These are phyloP conservation scores for Tuctoria greenei DNA, from an alignment of 176 grass and related monocot species.

Conservation along the genomic window DNA sequence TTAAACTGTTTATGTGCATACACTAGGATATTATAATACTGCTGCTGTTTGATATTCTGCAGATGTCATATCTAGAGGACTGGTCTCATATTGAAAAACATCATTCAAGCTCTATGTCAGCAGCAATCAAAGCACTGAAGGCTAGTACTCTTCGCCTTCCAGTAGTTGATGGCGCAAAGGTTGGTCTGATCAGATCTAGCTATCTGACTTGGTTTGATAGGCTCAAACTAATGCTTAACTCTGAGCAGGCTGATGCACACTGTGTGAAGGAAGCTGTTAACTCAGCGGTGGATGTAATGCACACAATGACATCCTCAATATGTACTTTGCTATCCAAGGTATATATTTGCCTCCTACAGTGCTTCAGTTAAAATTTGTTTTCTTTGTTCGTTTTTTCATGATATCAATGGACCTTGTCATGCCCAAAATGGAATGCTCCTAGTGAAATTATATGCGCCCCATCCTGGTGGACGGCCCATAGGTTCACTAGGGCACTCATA, in stretches of 20 bases:
- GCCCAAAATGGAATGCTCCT: background rate
- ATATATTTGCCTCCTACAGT: slow-evolving; percentile 13
- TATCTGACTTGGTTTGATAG: slow-evolving; percentile 20
- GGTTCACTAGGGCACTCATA: background rate
- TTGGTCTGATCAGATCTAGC: slow-evolving; percentile 33
- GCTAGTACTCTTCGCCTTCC: slow-evolving; percentile 97
- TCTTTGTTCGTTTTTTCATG: slow-evolving; percentile 14
- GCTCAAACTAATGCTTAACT: slow-evolving; percentile 31
- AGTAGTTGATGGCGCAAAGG: slow-evolving; percentile 90
- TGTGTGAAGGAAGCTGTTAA: slow-evolving; percentile 81
- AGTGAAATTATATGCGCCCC: background rate
- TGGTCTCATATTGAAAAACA: slow-evolving; percentile 77
- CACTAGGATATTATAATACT: slow-evolving; percentile 12
- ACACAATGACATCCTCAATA: slow-evolving; percentile 76
- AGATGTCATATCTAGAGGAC: slow-evolving; percentile 79
- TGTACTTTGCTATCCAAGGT: slow-evolving; percentile 81
- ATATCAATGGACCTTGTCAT: slow-evolving; percentile 8
- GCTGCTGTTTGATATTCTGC: slow-evolving; percentile 40
- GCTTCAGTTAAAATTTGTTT: background rate
- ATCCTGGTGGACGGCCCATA: slow-evolving; percentile 6
- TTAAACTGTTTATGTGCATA: slow-evolving; percentile 15
- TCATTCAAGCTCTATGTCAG: slow-evolving; percentile 81
- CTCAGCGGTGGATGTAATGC: slow-evolving; percentile 73
- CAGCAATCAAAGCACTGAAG: slow-evolving; percentile 78
- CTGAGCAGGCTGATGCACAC: slow-evolving; percentile 69